Evolutionary conservation across 768 basidiomycete species (phyloP), one percentile per base, ranked within the genome.

Genomic region (Lactarius psammicola): DNA sequence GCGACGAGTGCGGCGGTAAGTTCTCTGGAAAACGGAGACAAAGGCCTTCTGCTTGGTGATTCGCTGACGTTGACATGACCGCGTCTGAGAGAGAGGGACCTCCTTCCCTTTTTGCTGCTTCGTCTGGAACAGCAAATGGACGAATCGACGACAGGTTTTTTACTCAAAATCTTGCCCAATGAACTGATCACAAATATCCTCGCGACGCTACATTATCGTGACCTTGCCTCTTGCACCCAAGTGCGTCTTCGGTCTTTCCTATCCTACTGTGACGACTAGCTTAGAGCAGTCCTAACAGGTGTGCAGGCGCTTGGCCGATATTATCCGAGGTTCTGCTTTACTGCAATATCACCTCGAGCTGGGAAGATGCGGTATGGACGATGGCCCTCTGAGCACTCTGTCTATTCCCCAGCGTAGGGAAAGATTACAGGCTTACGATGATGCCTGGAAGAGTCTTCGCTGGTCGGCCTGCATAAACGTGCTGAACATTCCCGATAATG

Each of bases 11-110:
- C 3, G 81, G 74, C 0, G 84, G 84, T 1, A 92, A 75, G 49
- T 80, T 79, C 66, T 90, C 88, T 33, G 91, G 89, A 72, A 83
- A 90, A 54, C 86, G 85, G 30, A 92, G 84, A 71, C 86, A 89
- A 63, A 87, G 78, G 15, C 85, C 81, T 60, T 90, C 89, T 8
- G 79, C 77, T 58, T 84, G 85, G 13, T 62, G 62, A 34, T 5
- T 66, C 23, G 20, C n/a, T n/a, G 56, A 38, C 34, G 23, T 17
- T 3, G 56, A 36, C 54, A 55, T 55, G 30, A 18, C 28, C 18
- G 54, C 18, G 53, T 28, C 26, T 13, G 15, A 26, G 53, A 54
- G 8, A 17, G 10, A 13, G 49, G 13, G 8, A 4, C 15, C n/a
- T 17, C 44, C 13, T 46, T 46, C n/a, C 44, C 44, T 23, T 46